phyloP scores from a whole-genome alignment of 768 basidiomycete species.

The Lactifluus volemus region DNA sequence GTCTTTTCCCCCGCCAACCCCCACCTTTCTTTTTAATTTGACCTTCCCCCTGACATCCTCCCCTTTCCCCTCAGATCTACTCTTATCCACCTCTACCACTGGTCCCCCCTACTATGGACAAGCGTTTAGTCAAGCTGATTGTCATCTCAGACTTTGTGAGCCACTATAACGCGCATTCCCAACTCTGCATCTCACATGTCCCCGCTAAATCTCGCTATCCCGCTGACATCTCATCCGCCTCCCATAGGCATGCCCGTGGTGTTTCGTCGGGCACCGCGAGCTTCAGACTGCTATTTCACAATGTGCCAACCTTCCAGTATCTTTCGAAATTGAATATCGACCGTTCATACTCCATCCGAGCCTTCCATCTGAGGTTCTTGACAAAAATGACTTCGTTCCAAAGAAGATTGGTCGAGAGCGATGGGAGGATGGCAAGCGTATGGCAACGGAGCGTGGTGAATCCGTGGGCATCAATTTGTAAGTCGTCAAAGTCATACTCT shows the following conservation, averaged over 20 bases:
- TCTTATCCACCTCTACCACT: background rate
- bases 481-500: conserved; percentile 22
- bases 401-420: conserved; percentile 35
- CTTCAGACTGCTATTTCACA: conserved; percentile 31
- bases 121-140: conserved; percentile 18
- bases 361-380: conserved; percentile 25
- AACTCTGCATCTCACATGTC: background rate
- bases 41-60: background rate
- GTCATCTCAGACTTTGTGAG: conserved; percentile 30
- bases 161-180: background rate
- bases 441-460: conserved; percentile 29
- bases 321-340: conserved; percentile 37
- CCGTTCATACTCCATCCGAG: conserved; percentile 39
- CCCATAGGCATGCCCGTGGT: conserved; percentile 33
- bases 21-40: background rate
- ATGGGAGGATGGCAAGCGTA: conserved; percentile 25
- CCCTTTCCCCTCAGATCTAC: background rate
- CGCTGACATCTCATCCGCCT: background rate
- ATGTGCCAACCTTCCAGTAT: conserved; percentile 25
- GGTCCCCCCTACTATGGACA: background rate
- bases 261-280: conserved; percentile 35
- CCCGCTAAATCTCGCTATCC: conserved; percentile 4
- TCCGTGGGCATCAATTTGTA: conserved; percentile 38
- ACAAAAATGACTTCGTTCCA: conserved; percentile 25
- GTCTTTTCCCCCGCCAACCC: background rate